phyloP scores from a whole-genome alignment of 768 basidiomycete genomes.

The Mrakia gelida region DNA sequence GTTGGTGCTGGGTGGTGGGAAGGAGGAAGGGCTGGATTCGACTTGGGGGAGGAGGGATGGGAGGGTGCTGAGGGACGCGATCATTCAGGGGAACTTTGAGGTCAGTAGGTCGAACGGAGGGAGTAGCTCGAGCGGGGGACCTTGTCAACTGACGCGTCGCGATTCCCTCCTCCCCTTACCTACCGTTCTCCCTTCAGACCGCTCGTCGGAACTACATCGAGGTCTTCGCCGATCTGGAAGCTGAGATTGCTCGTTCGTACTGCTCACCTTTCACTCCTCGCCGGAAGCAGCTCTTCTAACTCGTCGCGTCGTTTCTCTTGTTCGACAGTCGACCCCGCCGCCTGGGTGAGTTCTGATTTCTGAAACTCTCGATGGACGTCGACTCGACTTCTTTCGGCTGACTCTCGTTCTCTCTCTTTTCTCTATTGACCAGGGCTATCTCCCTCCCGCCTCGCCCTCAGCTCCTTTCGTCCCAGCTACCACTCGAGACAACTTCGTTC shows the following conservation, averaged over 20 bases:
- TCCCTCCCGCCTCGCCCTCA: neutral
- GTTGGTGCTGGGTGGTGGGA: neutral
- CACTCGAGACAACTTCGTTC: constrained; percentile 5
- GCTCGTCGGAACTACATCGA: constrained; percentile 13
- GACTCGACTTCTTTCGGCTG: too few species aligned
- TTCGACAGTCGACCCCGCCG: neutral
- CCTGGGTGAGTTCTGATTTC: too few species aligned
- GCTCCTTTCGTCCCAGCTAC: neutral
- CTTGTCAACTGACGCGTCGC: neutral
- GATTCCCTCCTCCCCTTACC: neutral
- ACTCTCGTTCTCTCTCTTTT: too few species aligned
- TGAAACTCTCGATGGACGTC: too few species aligned
- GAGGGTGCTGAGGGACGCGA: constrained; percentile 12
- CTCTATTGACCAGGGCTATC: neutral
- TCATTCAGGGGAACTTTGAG: constrained; percentile 16
- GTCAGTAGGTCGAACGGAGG: neutral
- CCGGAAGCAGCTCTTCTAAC: too few species aligned
- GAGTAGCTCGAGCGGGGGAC: too few species aligned
- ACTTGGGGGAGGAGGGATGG: constrained; percentile 17
- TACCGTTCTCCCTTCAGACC: neutral
- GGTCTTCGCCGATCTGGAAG: constrained; percentile 1
- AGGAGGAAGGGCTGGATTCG: neutral
- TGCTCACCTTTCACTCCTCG: neutral
- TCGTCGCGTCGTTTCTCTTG: neutral
- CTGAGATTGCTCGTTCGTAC: constrained; percentile 9